Conservation (phyloP, 768 basidiomycete species). For the Boletellus sp. region DNA sequence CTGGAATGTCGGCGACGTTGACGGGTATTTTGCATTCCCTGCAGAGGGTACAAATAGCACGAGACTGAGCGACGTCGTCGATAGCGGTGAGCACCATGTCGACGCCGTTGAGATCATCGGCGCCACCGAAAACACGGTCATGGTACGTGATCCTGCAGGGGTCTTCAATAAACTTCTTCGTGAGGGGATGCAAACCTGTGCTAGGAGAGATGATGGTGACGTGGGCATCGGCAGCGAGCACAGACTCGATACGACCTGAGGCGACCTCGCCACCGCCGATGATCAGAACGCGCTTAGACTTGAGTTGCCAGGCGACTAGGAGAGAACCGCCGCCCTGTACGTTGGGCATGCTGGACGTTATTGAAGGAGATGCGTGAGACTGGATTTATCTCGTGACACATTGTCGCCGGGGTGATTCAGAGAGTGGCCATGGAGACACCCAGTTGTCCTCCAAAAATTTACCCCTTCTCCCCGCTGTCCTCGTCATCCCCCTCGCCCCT, state of each 20-base stretch:
- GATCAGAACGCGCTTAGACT: slow-evolving; percentile 76
- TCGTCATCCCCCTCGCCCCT: not conserved
- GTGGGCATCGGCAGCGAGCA: slow-evolving; percentile 74
- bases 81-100: slow-evolving; percentile 95
- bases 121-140: slow-evolving; percentile 62
- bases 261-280: slow-evolving; percentile 95
- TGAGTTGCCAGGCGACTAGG: slow-evolving; percentile 92
- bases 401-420: no score
- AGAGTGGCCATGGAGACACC: slow-evolving; percentile 23
- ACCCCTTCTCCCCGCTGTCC: not conserved
- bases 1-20: slow-evolving; percentile 95
- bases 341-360: slow-evolving; percentile 7
- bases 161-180: slow-evolving; percentile 48
- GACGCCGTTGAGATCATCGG: slow-evolving; percentile 61
- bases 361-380: not conserved
- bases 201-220: slow-evolving; percentile 76
- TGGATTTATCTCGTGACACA: no score
- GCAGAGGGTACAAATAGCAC: slow-evolving; percentile 67
- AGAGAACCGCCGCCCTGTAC: slow-evolving; percentile 62
- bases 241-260: slow-evolving; percentile 79
- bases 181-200: slow-evolving; percentile 59
- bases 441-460: not conserved
- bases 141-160: slow-evolving; percentile 56
- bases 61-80: slow-evolving; percentile 72
- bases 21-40: slow-evolving; percentile 72